phyloP scores from a whole-genome alignment of 805 yeast genomes.

The Martiniozyma abietophila region DNA sequence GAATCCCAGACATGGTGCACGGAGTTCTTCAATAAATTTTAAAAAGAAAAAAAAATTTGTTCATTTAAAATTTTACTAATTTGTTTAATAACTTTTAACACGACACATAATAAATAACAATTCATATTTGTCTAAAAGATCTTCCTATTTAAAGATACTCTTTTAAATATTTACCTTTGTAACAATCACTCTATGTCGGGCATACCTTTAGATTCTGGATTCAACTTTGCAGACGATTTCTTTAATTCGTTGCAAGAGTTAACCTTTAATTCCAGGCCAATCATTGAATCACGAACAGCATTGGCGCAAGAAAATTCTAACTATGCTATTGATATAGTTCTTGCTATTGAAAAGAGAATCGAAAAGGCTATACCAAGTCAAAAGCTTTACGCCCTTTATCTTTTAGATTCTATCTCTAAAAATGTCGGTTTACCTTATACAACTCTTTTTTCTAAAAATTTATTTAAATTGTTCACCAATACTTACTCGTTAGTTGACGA shows the following conservation, averaged over 20 bases:
- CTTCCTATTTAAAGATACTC: too few species aligned
- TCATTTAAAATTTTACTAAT: too few species aligned
- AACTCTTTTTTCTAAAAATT: slow-evolving; percentile 58
- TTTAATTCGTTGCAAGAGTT: slow-evolving; percentile 61
- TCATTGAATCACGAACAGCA: slow-evolving; percentile 73
- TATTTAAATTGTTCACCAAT: slow-evolving; percentile 62
- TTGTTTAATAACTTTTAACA: too few species aligned
- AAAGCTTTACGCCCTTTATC: slow-evolving; percentile 74
- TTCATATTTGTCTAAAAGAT: too few species aligned
- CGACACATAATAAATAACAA: too few species aligned
- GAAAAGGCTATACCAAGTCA: slow-evolving; percentile 71
- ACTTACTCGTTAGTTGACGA: slow-evolving; percentile 77
- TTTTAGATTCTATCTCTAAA: slow-evolving; percentile 86
- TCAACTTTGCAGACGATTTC: slow-evolving; percentile 49
- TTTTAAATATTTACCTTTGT: too few species aligned
- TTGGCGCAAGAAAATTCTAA: slow-evolving; percentile 79
- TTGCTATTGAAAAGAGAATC: slow-evolving; percentile 67
- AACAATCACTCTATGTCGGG: too few species aligned
- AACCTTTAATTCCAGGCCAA: slow-evolving; percentile 84
- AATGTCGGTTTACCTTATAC: slow-evolving; percentile 87
- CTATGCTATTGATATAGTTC: slow-evolving; percentile 68
- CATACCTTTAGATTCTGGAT: slow-evolving; percentile 10
- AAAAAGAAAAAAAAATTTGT: too few species aligned
- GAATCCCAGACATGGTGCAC: too few species aligned
- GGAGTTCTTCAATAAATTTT: too few species aligned